phyloP scores from a whole-genome alignment of 2,329 filamentous ascomycete species.

The Aureobasidium sp. region DNA sequence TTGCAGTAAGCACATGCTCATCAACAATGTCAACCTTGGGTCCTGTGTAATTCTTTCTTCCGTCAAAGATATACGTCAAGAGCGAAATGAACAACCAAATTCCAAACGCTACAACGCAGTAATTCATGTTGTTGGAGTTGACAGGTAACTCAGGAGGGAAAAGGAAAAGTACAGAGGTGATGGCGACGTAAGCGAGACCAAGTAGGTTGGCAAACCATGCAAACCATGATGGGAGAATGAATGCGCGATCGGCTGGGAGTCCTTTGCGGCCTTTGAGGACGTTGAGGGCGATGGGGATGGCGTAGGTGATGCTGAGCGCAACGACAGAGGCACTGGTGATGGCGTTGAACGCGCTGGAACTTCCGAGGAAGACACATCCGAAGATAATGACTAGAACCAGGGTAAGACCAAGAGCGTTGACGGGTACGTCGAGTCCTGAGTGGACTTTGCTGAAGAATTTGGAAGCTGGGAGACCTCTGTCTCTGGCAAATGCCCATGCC shows the following conservation, averaged over 20 bases:
- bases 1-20: constrained; percentile 26
- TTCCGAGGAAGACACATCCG: constrained; percentile 41
- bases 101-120: constrained; percentile 63
- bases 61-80: constrained; percentile 67
- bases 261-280: constrained; percentile 70
- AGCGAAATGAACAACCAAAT: constrained; percentile 64
- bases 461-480: constrained; percentile 39
- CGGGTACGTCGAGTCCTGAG: constrained; percentile 36
- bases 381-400: constrained; percentile 37
- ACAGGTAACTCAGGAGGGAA: constrained; percentile 76
- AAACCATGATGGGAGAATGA: constrained; percentile 59
- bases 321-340: constrained; percentile 65
- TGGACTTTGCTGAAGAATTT: constrained; percentile 39
- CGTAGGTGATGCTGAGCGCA: constrained; percentile 76
- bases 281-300: constrained; percentile 77
- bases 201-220: constrained; percentile 67
- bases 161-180: constrained; percentile 81
- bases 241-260: constrained; percentile 63
- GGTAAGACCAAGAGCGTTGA: constrained; percentile 38
- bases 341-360: constrained; percentile 40
- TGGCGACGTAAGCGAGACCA: constrained; percentile 69
- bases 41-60: constrained; percentile 66
- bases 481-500: constrained; percentile 41
- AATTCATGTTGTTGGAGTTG: constrained; percentile 74
- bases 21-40: constrained; percentile 41